Percentiles rank a stretch among this genome's conserved stretches.
Conservation (phyloP, 176 grass and related monocot species). For the Juncus inflexus region DNA sequence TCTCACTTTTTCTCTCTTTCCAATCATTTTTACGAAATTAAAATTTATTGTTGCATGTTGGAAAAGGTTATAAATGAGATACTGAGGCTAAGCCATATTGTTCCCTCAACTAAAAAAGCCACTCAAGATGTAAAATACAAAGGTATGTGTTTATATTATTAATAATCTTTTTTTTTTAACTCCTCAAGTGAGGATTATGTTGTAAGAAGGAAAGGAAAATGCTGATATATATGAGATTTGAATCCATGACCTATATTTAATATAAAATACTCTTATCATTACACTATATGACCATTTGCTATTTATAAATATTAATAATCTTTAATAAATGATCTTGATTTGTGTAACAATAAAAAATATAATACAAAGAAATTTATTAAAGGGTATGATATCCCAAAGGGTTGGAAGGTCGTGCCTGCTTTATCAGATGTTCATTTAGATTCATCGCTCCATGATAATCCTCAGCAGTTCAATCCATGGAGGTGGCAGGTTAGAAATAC, state of each 20-base stretch:
- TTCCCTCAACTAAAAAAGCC: slow-evolving; percentile 31
- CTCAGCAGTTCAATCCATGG: slow-evolving; percentile 38
- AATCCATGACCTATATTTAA: too few species aligned
- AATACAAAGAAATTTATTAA: slow-evolving; percentile 6
- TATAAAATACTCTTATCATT: too few species aligned
- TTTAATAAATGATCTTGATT: not conserved
- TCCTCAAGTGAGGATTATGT: too few species aligned
- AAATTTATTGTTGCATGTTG: not conserved
- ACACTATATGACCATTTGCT: too few species aligned
- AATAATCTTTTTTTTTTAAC: too few species aligned
- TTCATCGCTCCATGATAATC: slow-evolving; percentile 29
- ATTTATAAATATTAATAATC: not conserved
- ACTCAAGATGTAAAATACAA: slow-evolving; percentile 35
- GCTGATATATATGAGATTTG: too few species aligned
- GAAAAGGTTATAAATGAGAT: slow-evolving; percentile 36
- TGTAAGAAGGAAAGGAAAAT: too few species aligned
- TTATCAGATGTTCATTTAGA: slow-evolving; percentile 35
- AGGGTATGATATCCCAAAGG: slow-evolving; percentile 39
- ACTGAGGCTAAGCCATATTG: slow-evolving; percentile 36
- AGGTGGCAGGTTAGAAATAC: slow-evolving; percentile 35
- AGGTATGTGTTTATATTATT: slow-evolving; percentile 26
- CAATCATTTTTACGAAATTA: not conserved
- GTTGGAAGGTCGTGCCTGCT: slow-evolving; percentile 35
- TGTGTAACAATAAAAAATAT: not conserved
- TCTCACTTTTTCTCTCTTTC: not conserved